Evolutionary conservation across 306 rosid species (phyloP), one percentile per base, ranked within the genome.

Genomic region (Prunus mongolica): DNA sequence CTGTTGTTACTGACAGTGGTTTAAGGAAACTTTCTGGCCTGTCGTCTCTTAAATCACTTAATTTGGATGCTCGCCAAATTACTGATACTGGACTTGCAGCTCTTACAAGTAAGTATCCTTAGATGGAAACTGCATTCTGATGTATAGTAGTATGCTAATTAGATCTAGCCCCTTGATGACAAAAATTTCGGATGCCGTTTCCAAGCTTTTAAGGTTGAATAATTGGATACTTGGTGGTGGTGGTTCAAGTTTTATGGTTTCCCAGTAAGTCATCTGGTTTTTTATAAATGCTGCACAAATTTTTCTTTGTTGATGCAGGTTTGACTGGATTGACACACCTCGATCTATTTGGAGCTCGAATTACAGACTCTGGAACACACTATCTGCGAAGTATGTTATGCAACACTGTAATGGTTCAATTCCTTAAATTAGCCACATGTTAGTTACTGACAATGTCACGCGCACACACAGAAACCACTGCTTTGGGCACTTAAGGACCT

Each of bases 301-400:
- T 47, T 71, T 19, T 49, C 77, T 73, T 60, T 73, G 8, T 24
- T 25, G 34, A 76, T 84, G 82, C 93, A 95, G 98, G 89, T 86
- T 82, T 95, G 87, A 93, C 94, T 41, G 88, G 90, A 58, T 91
- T 95, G 79, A 90, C 89, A 12, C 96, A 92, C 77, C 88, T 95
- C 75, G 98, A 95, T 89, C 92, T 95, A 69, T 95, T 95, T 65
- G 97, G 97, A 56, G 98, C 98, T 58, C 93, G 84, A 65, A 90
- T 95, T 75, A 85, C 97, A 45, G 98, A 95, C 76, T 74, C 84
- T 45, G 98, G 98, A 85, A 91, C 96, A 62, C 84, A 80, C 72
- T 76, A 86, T 84, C 82, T 95, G 80, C 88, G 76, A 78, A 87
- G 98, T 95, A 92, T 52, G 95, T 69, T 71, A 71, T 67, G n/a